A percentile compares a stretch with the other conserved stretches of the same genome.
Conservation (phyloP, 495 filamentous ascomycete species). For the Talaromyces thailandensis region DNA sequence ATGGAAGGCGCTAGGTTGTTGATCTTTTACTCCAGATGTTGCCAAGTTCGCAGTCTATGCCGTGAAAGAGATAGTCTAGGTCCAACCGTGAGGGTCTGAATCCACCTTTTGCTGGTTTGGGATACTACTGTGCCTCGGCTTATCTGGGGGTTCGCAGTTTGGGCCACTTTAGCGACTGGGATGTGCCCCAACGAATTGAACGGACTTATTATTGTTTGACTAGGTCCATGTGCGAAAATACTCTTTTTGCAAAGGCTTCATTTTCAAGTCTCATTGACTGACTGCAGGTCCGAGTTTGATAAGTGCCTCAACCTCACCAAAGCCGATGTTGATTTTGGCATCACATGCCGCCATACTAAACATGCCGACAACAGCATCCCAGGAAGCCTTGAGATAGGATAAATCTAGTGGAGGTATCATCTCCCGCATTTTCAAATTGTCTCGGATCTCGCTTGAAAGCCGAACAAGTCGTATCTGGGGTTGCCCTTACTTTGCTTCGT, state of each 20-base stretch:
- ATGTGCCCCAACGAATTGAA: not conserved
- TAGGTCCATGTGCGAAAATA: not conserved
- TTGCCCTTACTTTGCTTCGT: too few species aligned
- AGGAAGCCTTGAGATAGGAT: not conserved
- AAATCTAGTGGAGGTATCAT: not conserved
- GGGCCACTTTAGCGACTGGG: not conserved
- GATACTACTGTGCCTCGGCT: not conserved
- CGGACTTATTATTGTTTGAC: too few species aligned
- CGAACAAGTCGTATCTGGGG: not conserved
- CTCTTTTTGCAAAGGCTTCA: not conserved
- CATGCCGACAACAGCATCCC: not conserved
- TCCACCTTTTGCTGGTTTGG: not conserved
- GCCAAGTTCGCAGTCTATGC: not conserved
- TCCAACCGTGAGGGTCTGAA: not conserved
- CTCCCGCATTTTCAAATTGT: not conserved
- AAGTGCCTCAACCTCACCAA: too few species aligned
- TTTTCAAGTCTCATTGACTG: not conserved
- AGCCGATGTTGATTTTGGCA: not conserved
- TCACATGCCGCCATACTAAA: not conserved
- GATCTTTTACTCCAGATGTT: not conserved
- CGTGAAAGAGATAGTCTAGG: not conserved
- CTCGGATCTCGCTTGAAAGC: not conserved
- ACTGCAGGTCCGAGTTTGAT: not conserved
- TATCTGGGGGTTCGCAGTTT: not conserved
- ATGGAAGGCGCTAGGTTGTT: not conserved